Base-by-base conservation (phyloP, 1,139 yeast genomes). In the Meyerozyma carpophila region DNA sequence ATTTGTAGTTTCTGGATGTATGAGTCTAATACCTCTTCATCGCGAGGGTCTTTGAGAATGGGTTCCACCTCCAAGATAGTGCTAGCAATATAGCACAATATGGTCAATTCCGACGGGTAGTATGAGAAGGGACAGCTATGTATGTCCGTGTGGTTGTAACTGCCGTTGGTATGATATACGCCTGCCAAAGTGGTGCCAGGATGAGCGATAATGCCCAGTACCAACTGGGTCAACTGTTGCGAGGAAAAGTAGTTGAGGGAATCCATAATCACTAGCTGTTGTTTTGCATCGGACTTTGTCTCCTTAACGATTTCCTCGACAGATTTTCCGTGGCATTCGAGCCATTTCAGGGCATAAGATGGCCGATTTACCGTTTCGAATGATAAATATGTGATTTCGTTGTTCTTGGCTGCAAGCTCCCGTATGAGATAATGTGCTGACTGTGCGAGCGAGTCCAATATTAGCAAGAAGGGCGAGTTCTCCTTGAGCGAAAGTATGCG, bases 401-500 rank as follows among this genome's bases (percentile, higher is more conserved):
- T 51, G 10, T 54, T 54, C 47, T 75, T 69, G 47, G 70, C 63
- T 1, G 76, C 61, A 45, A 88, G 69, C 57, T 88, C 96, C 21
- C 67, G 61, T 1, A 85, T 55, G 13, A 91, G 61, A 45, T 68
- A 58, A 37, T 66, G 56, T 0, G 90, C 77, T 0, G 93, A 77
- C 59, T 91, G 97, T 0, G 77, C 69, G 14, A 89, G 62, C 0
- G 87, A 73, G 58, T 91, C 98, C 10, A 79, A 61, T 3, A 84
- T 68, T 5, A 91, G 68, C 11, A 88, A 63, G 47, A 91, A 78
- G 0, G 95, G 94, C 0, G 94, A 76, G 16, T 66, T 66, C 54
- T 91, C 97, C 50, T 82, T 84, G 40, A 87, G 66, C 2, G 82
- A 66, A 9, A 91, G 63, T 8, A 88, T 65, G 47, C 97, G 66